phyloP scores from a whole-genome alignment of 2,329 filamentous ascomycete species.

The Hypoxylon sp. region DNA sequence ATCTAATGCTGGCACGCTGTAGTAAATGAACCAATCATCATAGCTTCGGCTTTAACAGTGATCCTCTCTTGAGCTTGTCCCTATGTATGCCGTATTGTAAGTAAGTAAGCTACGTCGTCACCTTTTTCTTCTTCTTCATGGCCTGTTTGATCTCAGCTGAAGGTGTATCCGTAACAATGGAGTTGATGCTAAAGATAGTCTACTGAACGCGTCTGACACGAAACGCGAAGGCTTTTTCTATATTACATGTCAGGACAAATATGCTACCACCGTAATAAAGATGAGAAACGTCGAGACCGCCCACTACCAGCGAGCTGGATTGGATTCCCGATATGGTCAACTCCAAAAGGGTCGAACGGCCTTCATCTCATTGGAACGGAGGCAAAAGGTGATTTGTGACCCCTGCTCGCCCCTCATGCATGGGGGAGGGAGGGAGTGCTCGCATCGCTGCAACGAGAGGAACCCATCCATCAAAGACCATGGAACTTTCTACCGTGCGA shows the following conservation, averaged over 20 bases:
- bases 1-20: slow-evolving; percentile 23
- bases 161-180: slow-evolving; percentile 8
- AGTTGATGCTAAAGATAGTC: slow-evolving; percentile 32
- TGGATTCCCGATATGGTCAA: slow-evolving; percentile 46
- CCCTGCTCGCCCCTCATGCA: slow-evolving; percentile 37
- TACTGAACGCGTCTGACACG: slow-evolving; percentile 7
- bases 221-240: slow-evolving; percentile 16
- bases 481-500: slow-evolving; percentile 27
- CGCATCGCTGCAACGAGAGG: slow-evolving; percentile 36
- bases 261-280: slow-evolving; percentile 26
- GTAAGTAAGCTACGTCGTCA: no score
- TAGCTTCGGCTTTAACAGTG: slow-evolving; percentile 20
- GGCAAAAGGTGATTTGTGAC: slow-evolving; percentile 37
- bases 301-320: slow-evolving; percentile 34
- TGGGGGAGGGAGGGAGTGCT: slow-evolving; percentile 23
- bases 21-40: slow-evolving; percentile 26
- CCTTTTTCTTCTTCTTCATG: no score
- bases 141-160: slow-evolving; percentile 15
- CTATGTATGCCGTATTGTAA: slow-evolving; percentile 13
- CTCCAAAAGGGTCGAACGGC: slow-evolving; percentile 45
- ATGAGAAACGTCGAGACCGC: slow-evolving; percentile 31
- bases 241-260: slow-evolving; percentile 3
- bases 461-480: slow-evolving; percentile 28
- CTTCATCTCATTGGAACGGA: slow-evolving; percentile 41
- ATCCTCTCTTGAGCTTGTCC: slow-evolving; percentile 17